Conservation (phyloP, 2,329 filamentous ascomycete species). For the Ophiocordyceps camponoti-leonardi region DNA sequence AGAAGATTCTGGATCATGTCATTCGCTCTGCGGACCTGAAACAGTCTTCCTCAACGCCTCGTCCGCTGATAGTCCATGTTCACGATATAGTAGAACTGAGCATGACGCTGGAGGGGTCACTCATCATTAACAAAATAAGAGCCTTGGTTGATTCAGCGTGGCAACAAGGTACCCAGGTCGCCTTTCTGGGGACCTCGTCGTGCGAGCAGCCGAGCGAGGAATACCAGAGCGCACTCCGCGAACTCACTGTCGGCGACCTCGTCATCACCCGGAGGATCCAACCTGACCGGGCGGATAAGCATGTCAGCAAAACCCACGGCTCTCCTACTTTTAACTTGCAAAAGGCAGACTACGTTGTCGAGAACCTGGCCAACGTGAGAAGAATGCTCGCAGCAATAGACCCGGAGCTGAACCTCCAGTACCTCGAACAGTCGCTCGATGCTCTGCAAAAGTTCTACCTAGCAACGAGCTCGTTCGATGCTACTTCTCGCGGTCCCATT, state of each 20-base stretch:
- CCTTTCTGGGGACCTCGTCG: slow-evolving; percentile 65
- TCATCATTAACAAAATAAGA: slow-evolving; percentile 53
- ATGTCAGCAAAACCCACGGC: not conserved
- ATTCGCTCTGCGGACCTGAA: slow-evolving; percentile 27
- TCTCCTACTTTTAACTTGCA: slow-evolving; percentile 8
- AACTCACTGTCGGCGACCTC: slow-evolving; percentile 23
- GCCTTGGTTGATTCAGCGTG: slow-evolving; percentile 56
- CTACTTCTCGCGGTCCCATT: slow-evolving; percentile 12
- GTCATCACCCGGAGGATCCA: slow-evolving; percentile 19
- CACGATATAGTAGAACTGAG: slow-evolving; percentile 68
- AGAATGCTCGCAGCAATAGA: slow-evolving; percentile 26
- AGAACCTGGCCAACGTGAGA: slow-evolving; percentile 29
- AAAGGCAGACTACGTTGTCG: slow-evolving; percentile 21
- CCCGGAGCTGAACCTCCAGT: slow-evolving; percentile 3
- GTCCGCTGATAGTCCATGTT: slow-evolving; percentile 55
- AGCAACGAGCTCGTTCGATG: not conserved
- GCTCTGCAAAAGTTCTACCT: not conserved
- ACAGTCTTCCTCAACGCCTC: slow-evolving; percentile 14
- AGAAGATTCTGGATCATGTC: slow-evolving; percentile 38
- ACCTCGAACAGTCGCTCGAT: slow-evolving; percentile 1
- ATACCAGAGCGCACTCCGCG: slow-evolving; percentile 21
- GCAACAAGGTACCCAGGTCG: slow-evolving; percentile 50
- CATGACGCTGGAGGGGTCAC: slow-evolving; percentile 48
- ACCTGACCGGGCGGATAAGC: slow-evolving; percentile 9
- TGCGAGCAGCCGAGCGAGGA: slow-evolving; percentile 29